These are phyloP conservation scores for Acorus calamus DNA, from an alignment of 106 monocot species.

Conservation along the genomic window DNA sequence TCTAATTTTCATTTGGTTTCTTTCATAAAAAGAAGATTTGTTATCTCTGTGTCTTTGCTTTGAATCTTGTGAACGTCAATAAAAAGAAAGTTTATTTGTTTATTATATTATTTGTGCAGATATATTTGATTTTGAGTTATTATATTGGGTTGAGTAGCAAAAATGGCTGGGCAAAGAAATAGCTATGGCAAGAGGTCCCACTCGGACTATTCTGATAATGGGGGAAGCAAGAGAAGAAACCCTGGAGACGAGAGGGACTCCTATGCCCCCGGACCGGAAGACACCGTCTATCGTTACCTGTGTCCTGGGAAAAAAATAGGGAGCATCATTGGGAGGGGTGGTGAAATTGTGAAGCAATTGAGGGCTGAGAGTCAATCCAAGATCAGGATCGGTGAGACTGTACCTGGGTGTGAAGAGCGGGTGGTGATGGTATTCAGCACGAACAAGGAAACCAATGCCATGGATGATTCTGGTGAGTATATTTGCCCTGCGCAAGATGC, in stretches of 20 bases:
- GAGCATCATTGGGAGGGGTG: conserved; percentile 89
- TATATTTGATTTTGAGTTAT: too few relatives aligned
- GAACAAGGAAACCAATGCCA: conserved; percentile 47
- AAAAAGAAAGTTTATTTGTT: too few relatives aligned
- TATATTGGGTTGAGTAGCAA: background rate
- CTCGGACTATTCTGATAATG: conserved; percentile 61
- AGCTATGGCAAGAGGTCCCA: conserved; percentile 66
- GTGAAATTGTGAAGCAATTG: conserved; percentile 92
- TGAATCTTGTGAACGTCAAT: too few relatives aligned
- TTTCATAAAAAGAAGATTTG: too few relatives aligned
- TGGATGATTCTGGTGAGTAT: conserved; percentile 47
- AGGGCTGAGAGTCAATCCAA: conserved; percentile 77
- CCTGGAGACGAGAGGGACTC: conserved; percentile 66
- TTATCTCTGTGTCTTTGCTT: too few relatives aligned
- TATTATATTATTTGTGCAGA: too few relatives aligned
- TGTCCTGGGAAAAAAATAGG: conserved; percentile 78
- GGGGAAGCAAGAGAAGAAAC: conserved; percentile 80
- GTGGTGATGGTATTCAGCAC: conserved; percentile 80
- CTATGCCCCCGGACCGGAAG: conserved; percentile 71
- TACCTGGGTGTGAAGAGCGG: conserved; percentile 75
- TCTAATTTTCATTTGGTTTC: too few relatives aligned
- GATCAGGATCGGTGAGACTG: conserved; percentile 79
- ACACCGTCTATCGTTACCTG: conserved; percentile 82
- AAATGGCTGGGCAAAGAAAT: conserved; percentile 82
- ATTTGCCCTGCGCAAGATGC: conserved; percentile 94